Percentiles rank a stretch among this genome's conserved stretches.
phyloP scores from a whole-genome alignment of 805 yeast genomes.

The Starmerella floricola region DNA sequence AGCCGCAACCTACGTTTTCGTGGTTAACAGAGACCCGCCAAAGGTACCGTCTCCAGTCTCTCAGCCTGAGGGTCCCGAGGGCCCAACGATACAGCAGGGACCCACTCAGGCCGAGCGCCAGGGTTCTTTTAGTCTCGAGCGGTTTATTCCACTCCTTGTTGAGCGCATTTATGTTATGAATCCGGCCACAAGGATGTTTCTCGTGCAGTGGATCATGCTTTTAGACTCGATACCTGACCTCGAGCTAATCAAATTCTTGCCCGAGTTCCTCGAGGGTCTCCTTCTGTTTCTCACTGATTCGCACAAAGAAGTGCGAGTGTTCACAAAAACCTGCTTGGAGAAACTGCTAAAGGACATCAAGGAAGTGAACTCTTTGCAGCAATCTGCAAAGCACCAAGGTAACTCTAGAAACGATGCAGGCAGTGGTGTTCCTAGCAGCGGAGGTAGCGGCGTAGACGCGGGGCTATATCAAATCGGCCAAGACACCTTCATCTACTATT shows the following conservation, averaged over 20 bases:
- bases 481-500: constrained; percentile 68
- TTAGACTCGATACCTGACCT: constrained; percentile 85
- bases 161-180: constrained; percentile 88
- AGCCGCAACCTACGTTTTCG: constrained; percentile 74
- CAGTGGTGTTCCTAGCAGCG: not conserved
- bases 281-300: constrained; percentile 69
- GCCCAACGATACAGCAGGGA: constrained; percentile 11
- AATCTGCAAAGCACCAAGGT: not conserved
- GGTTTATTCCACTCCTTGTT: constrained; percentile 79
- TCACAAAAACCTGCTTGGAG: constrained; percentile 67
- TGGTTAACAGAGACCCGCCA: constrained; percentile 40
- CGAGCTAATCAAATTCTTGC: constrained; percentile 74
- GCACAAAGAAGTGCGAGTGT: constrained; percentile 74
- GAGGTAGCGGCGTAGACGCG: constrained; percentile 9
- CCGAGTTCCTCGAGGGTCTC: constrained; percentile 78
- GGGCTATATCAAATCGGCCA: constrained; percentile 53
- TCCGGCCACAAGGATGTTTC: constrained; percentile 81
- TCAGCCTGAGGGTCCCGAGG: constrained; percentile 19
- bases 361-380: constrained; percentile 32
- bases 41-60: constrained; percentile 46
- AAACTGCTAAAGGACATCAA: constrained; percentile 68
- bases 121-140: constrained; percentile 58
- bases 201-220: constrained; percentile 89
- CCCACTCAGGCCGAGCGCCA: not conserved
- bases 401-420: not conserved